These are phyloP conservation scores for Solanum virginianum DNA, from an alignment of 257 asterid genomes.

Conservation along the genomic window DNA sequence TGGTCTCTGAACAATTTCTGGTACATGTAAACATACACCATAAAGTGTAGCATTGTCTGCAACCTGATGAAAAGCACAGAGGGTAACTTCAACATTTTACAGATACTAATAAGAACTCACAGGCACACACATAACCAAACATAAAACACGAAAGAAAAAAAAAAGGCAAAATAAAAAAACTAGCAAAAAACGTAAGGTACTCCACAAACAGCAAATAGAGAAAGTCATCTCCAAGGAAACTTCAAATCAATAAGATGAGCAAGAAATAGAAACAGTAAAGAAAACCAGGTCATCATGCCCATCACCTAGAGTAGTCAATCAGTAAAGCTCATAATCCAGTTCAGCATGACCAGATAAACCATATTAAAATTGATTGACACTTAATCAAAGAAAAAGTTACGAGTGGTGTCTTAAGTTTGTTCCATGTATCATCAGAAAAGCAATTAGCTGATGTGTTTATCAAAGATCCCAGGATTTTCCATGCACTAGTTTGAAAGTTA, in stretches of 20 bases:
- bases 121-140: not conserved
- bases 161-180: not conserved
- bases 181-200: not conserved
- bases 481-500: not conserved
- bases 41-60: conserved; percentile 87
- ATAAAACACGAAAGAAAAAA: not conserved
- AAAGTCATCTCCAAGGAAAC: not conserved
- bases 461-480: not conserved
- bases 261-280: not conserved
- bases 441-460: not conserved
- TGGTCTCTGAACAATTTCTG: conserved; percentile 81
- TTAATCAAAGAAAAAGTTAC: not conserved
- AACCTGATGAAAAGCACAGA: conserved; percentile 43
- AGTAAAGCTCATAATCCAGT: not conserved
- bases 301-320: not conserved
- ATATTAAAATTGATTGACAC: not conserved
- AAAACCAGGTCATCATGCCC: not conserved
- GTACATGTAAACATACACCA: conserved; percentile 84
- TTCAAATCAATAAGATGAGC: not conserved
- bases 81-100: conserved; percentile 6
- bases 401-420: not conserved
- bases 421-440: not conserved
- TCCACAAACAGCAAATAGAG: not conserved
- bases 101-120: not conserved
- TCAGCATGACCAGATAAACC: not conserved